These are phyloP conservation scores for Castanea crenata DNA, from an alignment of 306 rosid species.

Conservation along the genomic window DNA sequence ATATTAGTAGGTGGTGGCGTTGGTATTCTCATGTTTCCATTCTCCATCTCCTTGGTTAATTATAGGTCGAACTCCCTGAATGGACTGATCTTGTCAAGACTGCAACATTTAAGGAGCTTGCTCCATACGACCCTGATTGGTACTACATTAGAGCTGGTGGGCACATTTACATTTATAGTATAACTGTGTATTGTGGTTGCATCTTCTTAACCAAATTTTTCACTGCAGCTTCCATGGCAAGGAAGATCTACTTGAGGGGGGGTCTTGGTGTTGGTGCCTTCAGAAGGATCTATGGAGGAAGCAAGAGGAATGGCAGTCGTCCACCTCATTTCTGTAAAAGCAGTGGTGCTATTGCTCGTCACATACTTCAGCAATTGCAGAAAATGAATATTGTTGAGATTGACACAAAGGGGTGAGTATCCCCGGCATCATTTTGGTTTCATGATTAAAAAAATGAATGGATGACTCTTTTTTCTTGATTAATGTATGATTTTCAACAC, in stretches of 20 bases:
- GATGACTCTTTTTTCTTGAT: too few species aligned
- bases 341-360: conserved; percentile 68
- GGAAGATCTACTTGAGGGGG: conserved; percentile 76
- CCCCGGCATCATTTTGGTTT: neutral
- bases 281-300: conserved; percentile 70
- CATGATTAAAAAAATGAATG: neutral
- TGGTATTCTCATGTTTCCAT: neutral
- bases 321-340: conserved; percentile 80
- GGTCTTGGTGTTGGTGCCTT: conserved; percentile 86
- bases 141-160: conserved; percentile 64
- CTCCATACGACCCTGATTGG: conserved; percentile 85
- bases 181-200: neutral
- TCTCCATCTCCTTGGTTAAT: neutral
- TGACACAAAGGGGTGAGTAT: conserved; percentile 61
- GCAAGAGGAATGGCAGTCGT: conserved; percentile 75
- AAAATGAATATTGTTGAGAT: conserved; percentile 51
- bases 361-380: conserved; percentile 66
- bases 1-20: too few species aligned
- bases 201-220: conserved; percentile 2
- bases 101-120: conserved; percentile 63
- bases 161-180: neutral
- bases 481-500: too few species aligned
- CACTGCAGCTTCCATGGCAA: conserved; percentile 67
- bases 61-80: conserved; percentile 72
- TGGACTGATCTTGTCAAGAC: conserved; percentile 79